Evolutionary conservation across 2,329 filamentous ascomycete species (phyloP).

Genomic region (Grosmannia huntii): DNA sequence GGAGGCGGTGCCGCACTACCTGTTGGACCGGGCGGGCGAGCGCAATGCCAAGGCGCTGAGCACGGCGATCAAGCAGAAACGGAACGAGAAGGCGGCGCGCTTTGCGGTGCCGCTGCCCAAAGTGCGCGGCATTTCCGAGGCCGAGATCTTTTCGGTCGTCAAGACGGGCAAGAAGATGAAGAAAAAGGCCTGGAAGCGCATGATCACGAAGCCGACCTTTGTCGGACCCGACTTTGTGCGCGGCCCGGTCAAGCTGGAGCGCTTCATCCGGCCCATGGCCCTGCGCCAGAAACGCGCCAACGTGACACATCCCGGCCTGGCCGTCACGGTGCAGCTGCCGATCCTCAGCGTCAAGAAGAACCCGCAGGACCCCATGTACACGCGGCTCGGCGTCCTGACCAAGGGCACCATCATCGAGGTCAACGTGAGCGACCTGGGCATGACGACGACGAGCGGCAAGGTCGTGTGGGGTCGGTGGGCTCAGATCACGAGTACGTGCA

Average conservation of each 20-base stretch:
- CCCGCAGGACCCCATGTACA: conserved; percentile 78
- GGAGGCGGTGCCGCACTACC: conserved; percentile 79
- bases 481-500: conserved; percentile 40
- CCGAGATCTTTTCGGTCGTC: conserved; percentile 75
- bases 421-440: conserved; percentile 81
- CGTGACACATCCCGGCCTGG: conserved; percentile 31
- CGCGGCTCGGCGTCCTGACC: conserved; percentile 67
- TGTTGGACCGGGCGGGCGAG: conserved; percentile 65
- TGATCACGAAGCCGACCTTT: conserved; percentile 72
- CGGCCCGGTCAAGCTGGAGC: conserved; percentile 67
- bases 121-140: conserved; percentile 83
- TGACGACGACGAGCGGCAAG: conserved; percentile 85
- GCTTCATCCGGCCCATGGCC: conserved; percentile 28
- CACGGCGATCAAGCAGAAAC: conserved; percentile 89
- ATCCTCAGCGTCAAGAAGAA: conserved; percentile 64
- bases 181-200: conserved; percentile 53
- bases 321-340: conserved; percentile 65
- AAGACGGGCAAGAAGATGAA: conserved; percentile 64
- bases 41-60: conserved; percentile 38
- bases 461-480: conserved; percentile 85
- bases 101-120: conserved; percentile 89
- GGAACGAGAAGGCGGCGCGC: conserved; percentile 83
- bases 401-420: conserved; percentile 76
- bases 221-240: conserved; percentile 85
- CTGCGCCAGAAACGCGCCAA: conserved; percentile 69